phyloP scores from a whole-genome alignment of 306 rosid genomes.

The Medicago lupulina region DNA sequence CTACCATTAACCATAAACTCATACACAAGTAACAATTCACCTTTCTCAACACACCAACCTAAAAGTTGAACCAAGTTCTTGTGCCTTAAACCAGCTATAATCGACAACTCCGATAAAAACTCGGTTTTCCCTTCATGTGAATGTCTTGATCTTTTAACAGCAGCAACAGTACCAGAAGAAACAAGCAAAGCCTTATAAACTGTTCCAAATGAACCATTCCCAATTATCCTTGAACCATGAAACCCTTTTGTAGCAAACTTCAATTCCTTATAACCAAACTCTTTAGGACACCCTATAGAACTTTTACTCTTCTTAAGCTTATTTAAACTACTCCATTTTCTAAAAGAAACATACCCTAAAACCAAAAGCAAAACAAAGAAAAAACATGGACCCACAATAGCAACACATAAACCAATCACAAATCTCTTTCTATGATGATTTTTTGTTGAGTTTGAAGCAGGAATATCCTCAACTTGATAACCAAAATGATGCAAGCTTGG shows the following conservation, averaged over 20 bases:
- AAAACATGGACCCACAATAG: constrained; percentile 59
- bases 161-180: constrained; percentile 56
- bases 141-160: constrained; percentile 49
- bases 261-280: constrained; percentile 69
- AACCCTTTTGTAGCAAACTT: constrained; percentile 72
- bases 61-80: constrained; percentile 81
- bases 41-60: constrained; percentile 90
- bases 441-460: background rate
- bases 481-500: constrained; percentile 42
- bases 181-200: constrained; percentile 74
- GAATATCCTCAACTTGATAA: constrained; percentile 30
- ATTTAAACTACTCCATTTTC: constrained; percentile 51
- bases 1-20: constrained; percentile 58
- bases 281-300: constrained; percentile 67
- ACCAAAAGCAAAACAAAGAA: constrained; percentile 49
- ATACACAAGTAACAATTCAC: constrained; percentile 76
- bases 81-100: constrained; percentile 79
- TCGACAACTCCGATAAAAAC: constrained; percentile 42
- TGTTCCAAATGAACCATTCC: constrained; percentile 85
- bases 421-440: constrained; percentile 27
- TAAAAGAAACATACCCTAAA: constrained; percentile 55
- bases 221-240: constrained; percentile 73
- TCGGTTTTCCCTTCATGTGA: constrained; percentile 44
- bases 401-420: constrained; percentile 44
- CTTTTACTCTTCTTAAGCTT: constrained; percentile 26